A percentile compares a stretch with the other conserved stretches of the same genome.
These are phyloP conservation scores for Sclerotinia sclerotiorum DNA, from an alignment of 2,329 filamentous ascomycete species.

Conservation along the genomic window DNA sequence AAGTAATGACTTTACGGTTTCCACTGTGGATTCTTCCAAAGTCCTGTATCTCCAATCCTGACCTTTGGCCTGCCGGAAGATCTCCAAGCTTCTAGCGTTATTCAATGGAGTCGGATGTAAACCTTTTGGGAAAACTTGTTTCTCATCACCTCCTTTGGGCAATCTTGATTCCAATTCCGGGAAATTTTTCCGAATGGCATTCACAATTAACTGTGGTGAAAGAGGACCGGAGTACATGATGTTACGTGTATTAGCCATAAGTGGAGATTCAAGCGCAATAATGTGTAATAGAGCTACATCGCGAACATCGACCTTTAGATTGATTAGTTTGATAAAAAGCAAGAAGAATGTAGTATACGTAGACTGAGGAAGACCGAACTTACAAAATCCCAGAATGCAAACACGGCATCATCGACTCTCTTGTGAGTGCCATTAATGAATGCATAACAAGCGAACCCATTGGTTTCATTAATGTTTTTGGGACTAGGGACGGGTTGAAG, in stretches of 20 bases:
- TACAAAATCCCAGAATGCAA: constrained; percentile 32
- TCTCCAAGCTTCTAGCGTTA: constrained; percentile 27
- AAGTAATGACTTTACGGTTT: constrained; percentile 36
- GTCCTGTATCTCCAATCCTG: constrained; percentile 33
- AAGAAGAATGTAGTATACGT: not conserved
- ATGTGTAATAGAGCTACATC: constrained; percentile 63
- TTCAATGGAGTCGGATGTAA: constrained; percentile 35
- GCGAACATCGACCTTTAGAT: constrained; percentile 46
- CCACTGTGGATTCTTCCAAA: constrained; percentile 36
- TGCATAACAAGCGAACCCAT: constrained; percentile 51
- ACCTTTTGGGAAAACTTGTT: constrained; percentile 30
- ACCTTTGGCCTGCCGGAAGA: constrained; percentile 20
- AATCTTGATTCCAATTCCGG: constrained; percentile 51
- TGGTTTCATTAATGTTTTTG: constrained; percentile 67
- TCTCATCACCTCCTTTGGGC: constrained; percentile 44
- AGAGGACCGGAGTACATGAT: constrained; percentile 57
- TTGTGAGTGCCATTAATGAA: constrained; percentile 53
- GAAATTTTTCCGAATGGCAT: constrained; percentile 54
- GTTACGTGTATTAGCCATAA: constrained; percentile 60
- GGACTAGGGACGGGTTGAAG: constrained; percentile 61
- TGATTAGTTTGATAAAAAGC: not conserved
- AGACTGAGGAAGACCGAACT: constrained; percentile 39
- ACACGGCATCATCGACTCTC: constrained; percentile 26
- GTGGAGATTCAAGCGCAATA: constrained; percentile 52
- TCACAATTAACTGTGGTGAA: constrained; percentile 56